Evolutionary conservation across 192 early-diverging fungal species (phyloP).

Genomic region (Pecoramyces ruminantium): DNA sequence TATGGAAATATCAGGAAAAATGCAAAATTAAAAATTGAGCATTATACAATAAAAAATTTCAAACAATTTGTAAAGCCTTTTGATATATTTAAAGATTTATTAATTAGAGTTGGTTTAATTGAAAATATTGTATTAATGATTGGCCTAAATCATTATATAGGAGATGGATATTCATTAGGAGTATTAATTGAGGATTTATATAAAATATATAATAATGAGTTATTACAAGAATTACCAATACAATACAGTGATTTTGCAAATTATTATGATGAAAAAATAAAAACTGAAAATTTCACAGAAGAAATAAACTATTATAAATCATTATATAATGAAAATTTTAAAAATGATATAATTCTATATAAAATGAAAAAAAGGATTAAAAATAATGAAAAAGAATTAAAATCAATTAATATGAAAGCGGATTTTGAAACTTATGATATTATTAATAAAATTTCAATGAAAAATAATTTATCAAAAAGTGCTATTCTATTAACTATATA

Average conservation of each 20-base stretch:
- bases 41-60: too few species aligned
- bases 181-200: too few species aligned
- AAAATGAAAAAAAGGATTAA: too few species aligned
- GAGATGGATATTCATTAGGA: too few species aligned
- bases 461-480: neutral
- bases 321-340: neutral
- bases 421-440: neutral
- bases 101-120: too few species aligned
- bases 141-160: too few species aligned
- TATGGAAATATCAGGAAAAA: too few species aligned
- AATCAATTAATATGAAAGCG: neutral
- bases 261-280: neutral
- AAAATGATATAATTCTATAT: too few species aligned
- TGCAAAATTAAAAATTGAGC: too few species aligned
- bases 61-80: too few species aligned
- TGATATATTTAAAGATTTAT: too few species aligned
- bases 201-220: neutral
- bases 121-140: too few species aligned
- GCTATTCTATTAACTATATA: neutral
- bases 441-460: neutral
- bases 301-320: neutral
- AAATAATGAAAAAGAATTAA: neutral
- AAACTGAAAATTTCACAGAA: neutral
- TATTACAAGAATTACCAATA: neutral
- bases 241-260: neutral